Evolutionary conservation across 108 stramenopile genomes (phyloP).

Genomic region (Skeletonema marinoi): DNA sequence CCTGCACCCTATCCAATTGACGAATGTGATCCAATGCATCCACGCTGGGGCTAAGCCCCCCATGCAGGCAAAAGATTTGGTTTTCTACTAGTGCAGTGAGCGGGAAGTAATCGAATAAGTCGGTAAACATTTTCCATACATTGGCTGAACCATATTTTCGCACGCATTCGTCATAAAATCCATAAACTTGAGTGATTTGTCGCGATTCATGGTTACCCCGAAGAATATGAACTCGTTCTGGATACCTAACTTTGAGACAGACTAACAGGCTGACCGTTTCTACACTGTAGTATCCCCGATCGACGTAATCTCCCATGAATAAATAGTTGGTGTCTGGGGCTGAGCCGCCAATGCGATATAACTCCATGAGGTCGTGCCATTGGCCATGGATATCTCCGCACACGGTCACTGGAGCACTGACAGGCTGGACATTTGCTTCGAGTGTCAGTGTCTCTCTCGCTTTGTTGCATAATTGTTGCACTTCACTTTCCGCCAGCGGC

Average conservation of each 20-base stretch:
- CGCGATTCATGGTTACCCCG: conserved; percentile 93
- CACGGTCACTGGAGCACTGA: conserved; percentile 92
- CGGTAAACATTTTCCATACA: conserved; percentile 98
- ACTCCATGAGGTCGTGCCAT: conserved; percentile 94
- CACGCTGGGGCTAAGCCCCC: conserved; percentile 94
- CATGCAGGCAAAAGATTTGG: conserved; percentile 95
- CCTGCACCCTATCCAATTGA: conserved; percentile 94
- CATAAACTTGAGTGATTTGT: conserved; percentile 98
- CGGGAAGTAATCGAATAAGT: conserved; percentile 97
- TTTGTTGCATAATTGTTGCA: conserved; percentile 82
- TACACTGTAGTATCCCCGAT: conserved; percentile 97
- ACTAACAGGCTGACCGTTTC: conserved; percentile 96
- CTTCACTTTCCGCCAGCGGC: conserved; percentile 85
- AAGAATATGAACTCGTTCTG: conserved; percentile 92
- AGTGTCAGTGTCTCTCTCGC: conserved; percentile 80
- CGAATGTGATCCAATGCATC: conserved; percentile 97
- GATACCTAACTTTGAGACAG: conserved; percentile 95
- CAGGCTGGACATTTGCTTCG: conserved; percentile 90
- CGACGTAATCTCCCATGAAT: conserved; percentile 99
- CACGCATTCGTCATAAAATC: conserved; percentile 99
- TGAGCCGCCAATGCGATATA: conserved; percentile 93
- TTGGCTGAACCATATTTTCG: conserved; percentile 97
- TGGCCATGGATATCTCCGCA: conserved; percentile 93
- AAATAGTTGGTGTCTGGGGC: conserved; percentile 98
- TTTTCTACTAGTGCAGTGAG: conserved; percentile 95